Percentiles rank a stretch among this genome's conserved stretches.
These are phyloP conservation scores for Cryptomeria japonica DNA, from an alignment of 75 land plant genomes.

Conservation along the genomic window DNA sequence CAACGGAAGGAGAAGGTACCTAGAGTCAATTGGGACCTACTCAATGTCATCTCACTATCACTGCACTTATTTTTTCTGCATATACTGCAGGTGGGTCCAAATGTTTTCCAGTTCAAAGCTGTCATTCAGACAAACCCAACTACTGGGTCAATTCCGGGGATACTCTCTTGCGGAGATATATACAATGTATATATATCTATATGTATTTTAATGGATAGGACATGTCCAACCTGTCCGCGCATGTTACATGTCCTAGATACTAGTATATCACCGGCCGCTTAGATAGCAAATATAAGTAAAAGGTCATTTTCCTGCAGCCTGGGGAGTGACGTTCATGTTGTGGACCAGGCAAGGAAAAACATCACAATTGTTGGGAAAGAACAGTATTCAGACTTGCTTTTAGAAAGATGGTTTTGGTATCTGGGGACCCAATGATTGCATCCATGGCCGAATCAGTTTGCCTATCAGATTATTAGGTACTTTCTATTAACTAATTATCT, in stretches of 20 bases:
- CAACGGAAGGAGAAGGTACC: neutral
- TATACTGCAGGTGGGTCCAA: neutral
- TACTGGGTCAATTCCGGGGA: neutral
- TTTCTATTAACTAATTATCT: neutral
- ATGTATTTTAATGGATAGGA: neutral
- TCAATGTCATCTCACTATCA: neutral
- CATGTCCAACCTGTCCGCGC: neutral
- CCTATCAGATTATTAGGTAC: neutral
- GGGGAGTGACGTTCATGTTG: neutral
- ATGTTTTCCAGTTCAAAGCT: neutral
- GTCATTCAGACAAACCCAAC: conserved; percentile 1
- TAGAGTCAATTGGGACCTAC: neutral
- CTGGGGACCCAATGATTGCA: neutral
- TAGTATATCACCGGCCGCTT: neutral
- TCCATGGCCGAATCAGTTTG: neutral
- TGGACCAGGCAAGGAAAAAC: neutral
- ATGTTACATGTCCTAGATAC: neutral
- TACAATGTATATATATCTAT: neutral
- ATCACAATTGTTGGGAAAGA: neutral
- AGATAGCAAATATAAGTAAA: neutral
- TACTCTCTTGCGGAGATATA: neutral
- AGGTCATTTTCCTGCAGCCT: neutral
- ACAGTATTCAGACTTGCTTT: neutral
- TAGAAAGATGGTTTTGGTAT: neutral
- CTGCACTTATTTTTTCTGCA: neutral